A percentile compares a stretch with the other conserved stretches of the same genome.
Evolutionary conservation across 2,329 filamentous ascomycete species (phyloP).

Genomic region (Bimuria novae-zelandiae): DNA sequence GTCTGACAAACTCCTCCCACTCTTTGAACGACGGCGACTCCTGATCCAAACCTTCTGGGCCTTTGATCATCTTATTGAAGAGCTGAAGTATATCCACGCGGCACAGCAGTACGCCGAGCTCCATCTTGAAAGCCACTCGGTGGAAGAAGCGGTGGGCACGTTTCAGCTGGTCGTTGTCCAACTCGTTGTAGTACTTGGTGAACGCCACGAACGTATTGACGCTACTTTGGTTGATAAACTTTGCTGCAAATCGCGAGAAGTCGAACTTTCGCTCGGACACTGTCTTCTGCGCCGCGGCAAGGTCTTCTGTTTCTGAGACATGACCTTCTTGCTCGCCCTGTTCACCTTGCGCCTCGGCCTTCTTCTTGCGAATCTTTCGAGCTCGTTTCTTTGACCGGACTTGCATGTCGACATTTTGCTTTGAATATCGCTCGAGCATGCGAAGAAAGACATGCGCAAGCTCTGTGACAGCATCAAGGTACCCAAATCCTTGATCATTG

Average conservation of each 20-base stretch:
- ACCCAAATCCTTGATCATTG: slow-evolving; percentile 92
- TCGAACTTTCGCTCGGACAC: slow-evolving; percentile 90
- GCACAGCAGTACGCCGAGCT: slow-evolving; percentile 85
- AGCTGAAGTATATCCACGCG: slow-evolving; percentile 88
- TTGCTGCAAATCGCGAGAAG: slow-evolving; percentile 79
- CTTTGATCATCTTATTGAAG: slow-evolving; percentile 90
- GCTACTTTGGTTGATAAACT: slow-evolving; percentile 82
- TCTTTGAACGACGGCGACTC: slow-evolving; percentile 74
- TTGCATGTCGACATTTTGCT: slow-evolving; percentile 92
- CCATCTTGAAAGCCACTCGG: slow-evolving; percentile 91
- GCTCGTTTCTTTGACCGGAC: slow-evolving; percentile 79
- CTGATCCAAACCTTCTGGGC: slow-evolving; percentile 74
- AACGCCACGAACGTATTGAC: slow-evolving; percentile 89
- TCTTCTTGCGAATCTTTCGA: slow-evolving; percentile 72
- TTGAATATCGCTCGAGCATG: slow-evolving; percentile 90
- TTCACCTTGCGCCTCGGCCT: slow-evolving; percentile 51
- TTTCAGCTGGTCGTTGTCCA: slow-evolving; percentile 81
- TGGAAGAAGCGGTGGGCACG: slow-evolving; percentile 93
- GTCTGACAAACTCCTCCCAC: slow-evolving; percentile 87
- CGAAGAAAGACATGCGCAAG: slow-evolving; percentile 88
- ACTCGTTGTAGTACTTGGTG: slow-evolving; percentile 77
- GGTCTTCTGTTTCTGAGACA: slow-evolving; percentile 66
- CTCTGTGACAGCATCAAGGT: slow-evolving; percentile 89
- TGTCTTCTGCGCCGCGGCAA: slow-evolving; percentile 69
- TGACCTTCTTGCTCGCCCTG: slow-evolving; percentile 62